These are phyloP conservation scores for Pythium aphanidermatum DNA, from an alignment of 352 stramenopile genomes.

Conservation along the genomic window DNA sequence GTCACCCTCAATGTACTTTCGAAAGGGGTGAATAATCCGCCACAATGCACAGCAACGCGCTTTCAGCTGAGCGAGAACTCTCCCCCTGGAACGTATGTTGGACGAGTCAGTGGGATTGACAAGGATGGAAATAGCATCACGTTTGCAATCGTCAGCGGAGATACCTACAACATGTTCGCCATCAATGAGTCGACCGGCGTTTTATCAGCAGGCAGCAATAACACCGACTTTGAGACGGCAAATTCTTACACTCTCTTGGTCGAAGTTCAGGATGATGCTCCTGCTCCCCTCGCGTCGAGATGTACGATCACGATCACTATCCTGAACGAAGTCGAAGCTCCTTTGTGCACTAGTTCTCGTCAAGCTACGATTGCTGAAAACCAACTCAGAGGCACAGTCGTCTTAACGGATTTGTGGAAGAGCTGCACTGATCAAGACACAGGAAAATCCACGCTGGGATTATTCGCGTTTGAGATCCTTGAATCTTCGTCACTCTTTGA, in stretches of 20 bases:
- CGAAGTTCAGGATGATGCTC: slow-evolving; percentile 39
- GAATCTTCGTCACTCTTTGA: slow-evolving; percentile 12
- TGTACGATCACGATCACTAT: slow-evolving; percentile 34
- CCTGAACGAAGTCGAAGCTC: slow-evolving; percentile 37
- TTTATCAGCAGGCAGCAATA: slow-evolving; percentile 31
- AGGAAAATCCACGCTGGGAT: slow-evolving; percentile 7
- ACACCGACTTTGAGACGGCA: slow-evolving; percentile 39
- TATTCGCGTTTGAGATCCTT: slow-evolving; percentile 37
- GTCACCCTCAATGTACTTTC: slow-evolving; percentile 36
- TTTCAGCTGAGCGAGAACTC: slow-evolving; percentile 46
- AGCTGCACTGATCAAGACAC: slow-evolving; percentile 42
- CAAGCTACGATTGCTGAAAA: slow-evolving; percentile 16
- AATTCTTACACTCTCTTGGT: slow-evolving; percentile 30
- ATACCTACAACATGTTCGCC: slow-evolving; percentile 35
- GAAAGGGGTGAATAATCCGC: slow-evolving; percentile 42
- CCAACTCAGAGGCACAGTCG: slow-evolving; percentile 12
- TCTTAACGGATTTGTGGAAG: slow-evolving; percentile 32
- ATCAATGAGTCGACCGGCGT: slow-evolving; percentile 38
- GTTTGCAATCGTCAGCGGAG: slow-evolving; percentile 30
- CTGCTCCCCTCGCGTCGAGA: slow-evolving; percentile 20
- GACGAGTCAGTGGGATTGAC: slow-evolving; percentile 24
- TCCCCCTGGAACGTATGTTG: slow-evolving; percentile 20
- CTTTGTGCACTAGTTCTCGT: slow-evolving; percentile 5
- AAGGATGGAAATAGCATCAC: slow-evolving; percentile 30
- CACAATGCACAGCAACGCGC: slow-evolving; percentile 20